Conservation (phyloP, 2,329 filamentous ascomycete species). For the Ilyonectria sp. region DNA sequence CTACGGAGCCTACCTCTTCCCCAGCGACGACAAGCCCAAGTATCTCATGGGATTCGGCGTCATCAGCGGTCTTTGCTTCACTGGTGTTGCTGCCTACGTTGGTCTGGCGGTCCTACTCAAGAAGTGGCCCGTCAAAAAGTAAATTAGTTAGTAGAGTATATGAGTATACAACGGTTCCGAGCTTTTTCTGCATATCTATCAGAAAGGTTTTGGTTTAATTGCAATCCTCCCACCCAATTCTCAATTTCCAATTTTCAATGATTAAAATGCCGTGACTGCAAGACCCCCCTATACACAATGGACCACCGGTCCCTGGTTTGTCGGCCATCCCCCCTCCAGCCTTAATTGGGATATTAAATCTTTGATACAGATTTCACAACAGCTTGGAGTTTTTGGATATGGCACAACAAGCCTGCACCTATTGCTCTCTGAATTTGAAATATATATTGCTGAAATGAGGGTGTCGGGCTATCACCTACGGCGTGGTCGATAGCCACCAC, state of each 20-base stretch:
- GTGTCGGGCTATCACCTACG: too few relatives aligned
- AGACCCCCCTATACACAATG: too few relatives aligned
- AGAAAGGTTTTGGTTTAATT: neutral
- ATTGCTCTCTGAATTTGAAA: too few relatives aligned
- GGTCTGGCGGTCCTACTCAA: constrained; percentile 28
- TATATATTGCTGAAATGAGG: too few relatives aligned
- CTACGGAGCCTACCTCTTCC: constrained; percentile 69
- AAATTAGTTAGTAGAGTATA: neutral
- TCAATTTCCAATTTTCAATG: neutral
- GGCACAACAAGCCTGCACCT: too few relatives aligned
- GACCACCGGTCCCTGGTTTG: too few relatives aligned
- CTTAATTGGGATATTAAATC: too few relatives aligned
- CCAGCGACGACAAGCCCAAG: constrained; percentile 62
- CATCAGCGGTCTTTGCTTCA: constrained; percentile 40
- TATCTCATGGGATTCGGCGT: constrained; percentile 62
- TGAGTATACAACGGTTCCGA: neutral
- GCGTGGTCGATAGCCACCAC: too few relatives aligned
- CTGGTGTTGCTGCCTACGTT: constrained; percentile 29
- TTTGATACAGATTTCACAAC: too few relatives aligned
- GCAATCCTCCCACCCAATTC: neutral
- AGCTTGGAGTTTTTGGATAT: too few relatives aligned
- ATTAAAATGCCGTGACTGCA: too few relatives aligned
- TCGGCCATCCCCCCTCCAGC: too few relatives aligned
- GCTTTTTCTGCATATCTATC: neutral
- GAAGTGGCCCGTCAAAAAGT: constrained; percentile 22